Conservation (phyloP, 2,329 filamentous ascomycete species). For the Verticillium nubilum region DNA sequence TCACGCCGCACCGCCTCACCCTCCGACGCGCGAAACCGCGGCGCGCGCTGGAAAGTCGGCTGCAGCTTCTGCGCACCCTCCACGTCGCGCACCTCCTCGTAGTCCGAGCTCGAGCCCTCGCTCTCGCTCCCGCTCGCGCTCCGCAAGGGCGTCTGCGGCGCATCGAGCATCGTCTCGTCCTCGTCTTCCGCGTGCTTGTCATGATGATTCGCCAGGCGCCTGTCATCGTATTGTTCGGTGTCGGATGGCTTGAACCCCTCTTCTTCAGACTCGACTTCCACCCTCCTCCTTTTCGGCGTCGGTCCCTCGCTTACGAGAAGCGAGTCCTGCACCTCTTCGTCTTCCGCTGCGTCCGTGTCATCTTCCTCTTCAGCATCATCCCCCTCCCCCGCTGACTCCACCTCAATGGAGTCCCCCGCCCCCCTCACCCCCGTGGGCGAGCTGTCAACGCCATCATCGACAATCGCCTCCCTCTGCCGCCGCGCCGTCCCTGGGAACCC, state of each 20-base stretch:
- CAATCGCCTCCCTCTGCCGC: slow-evolving; percentile 7
- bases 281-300: slow-evolving; percentile 10
- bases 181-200: background rate
- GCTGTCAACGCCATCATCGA: slow-evolving; percentile 7
- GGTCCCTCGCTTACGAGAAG: slow-evolving; percentile 1
- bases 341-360: slow-evolving; percentile 1
- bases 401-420: slow-evolving; percentile 13
- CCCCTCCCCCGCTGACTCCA: slow-evolving; percentile 7
- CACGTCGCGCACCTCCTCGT: slow-evolving; percentile 10
- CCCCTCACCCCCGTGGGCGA: slow-evolving; percentile 2
- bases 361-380: background rate
- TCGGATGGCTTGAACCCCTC: background rate
- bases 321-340: background rate
- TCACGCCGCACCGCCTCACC: slow-evolving; percentile 11
- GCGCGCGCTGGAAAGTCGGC: slow-evolving; percentile 31
- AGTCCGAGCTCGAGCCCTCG: too few relatives aligned
- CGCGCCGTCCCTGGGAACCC: slow-evolving; percentile 16
- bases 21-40: slow-evolving; percentile 30
- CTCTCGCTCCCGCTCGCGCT: background rate
- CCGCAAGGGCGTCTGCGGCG: slow-evolving; percentile 2
- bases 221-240: background rate
- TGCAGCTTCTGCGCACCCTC: slow-evolving; percentile 17
- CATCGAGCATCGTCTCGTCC: background rate
- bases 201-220: background rate
- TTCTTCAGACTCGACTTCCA: slow-evolving; percentile 1